Conservation (phyloP, 441 rosid genomes). For the Mallotus repandus region DNA sequence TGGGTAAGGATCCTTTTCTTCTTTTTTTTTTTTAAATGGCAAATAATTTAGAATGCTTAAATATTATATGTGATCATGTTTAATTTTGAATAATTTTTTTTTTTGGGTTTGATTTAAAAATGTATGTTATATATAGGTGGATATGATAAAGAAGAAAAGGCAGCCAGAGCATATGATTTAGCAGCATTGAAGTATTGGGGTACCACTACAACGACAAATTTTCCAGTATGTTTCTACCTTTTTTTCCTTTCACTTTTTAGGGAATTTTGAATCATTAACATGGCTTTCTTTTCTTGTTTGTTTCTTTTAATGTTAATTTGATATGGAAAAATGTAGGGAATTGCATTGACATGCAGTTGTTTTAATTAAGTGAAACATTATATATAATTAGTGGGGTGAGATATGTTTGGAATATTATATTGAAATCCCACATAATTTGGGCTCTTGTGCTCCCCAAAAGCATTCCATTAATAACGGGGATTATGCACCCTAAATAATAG, state of each 20-base stretch:
- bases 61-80: too few species aligned
- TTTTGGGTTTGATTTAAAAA: not conserved
- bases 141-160: constrained; percentile 93
- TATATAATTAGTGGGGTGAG: not conserved
- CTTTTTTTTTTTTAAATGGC: not conserved
- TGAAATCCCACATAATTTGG: not conserved
- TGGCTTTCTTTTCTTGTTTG: not conserved
- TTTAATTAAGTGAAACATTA: constrained; percentile 4
- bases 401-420: not conserved
- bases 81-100: not conserved
- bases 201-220: constrained; percentile 84
- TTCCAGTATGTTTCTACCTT: constrained; percentile 47
- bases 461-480: constrained; percentile 22
- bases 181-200: constrained; percentile 99
- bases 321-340: not conserved
- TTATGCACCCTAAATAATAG: constrained; percentile 13
- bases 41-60: too few species aligned
- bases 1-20: constrained; percentile 53
- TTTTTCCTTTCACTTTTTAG: constrained; percentile 3
- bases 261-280: not conserved
- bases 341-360: constrained; percentile 20
- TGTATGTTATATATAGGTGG: constrained; percentile 50
- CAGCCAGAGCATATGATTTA: constrained; percentile 95
- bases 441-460: constrained; percentile 27
- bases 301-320: not conserved